These are phyloP conservation scores for Verticillium zaregamsianum DNA, from an alignment of 2,329 filamentous ascomycete genomes.

Conservation along the genomic window DNA sequence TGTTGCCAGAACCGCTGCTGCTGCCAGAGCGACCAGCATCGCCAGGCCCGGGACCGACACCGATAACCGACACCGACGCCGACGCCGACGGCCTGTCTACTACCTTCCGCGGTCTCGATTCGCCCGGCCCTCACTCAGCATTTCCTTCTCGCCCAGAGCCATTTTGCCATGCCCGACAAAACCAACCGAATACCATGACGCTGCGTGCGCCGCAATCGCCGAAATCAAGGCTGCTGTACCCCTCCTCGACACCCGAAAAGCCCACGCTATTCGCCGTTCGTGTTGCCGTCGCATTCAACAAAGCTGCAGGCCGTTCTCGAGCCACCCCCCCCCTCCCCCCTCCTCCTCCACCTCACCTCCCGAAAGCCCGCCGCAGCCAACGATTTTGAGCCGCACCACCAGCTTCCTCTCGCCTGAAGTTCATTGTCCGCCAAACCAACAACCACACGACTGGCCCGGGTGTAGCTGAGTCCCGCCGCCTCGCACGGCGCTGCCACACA, in stretches of 20 bases:
- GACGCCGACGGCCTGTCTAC: not conserved
- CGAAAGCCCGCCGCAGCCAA: conserved; percentile 1
- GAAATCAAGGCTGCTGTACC: conserved; percentile 19
- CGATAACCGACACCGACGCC: not conserved
- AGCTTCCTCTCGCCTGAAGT: conserved; percentile 4
- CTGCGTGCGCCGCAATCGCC: conserved; percentile 31
- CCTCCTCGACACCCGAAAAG: not conserved
- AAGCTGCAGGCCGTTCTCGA: conserved; percentile 9
- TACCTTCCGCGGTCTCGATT: not conserved
- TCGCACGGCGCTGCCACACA: conserved; percentile 15
- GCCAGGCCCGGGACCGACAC: no score
- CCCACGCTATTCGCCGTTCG: conserved; percentile 5
- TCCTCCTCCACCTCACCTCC: conserved; percentile 8
- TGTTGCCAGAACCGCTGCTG: not conserved
- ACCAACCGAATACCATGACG: conserved; percentile 37
- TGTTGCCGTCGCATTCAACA: conserved; percentile 6
- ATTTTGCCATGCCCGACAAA: conserved; percentile 20
- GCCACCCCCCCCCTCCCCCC: conserved; percentile 6
- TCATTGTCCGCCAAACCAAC: not conserved
- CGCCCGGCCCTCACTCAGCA: not conserved
- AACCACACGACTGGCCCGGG: not conserved
- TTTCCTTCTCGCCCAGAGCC: conserved; percentile 2
- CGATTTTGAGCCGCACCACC: conserved; percentile 11
- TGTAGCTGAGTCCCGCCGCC: not conserved
- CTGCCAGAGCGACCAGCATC: not conserved